These are phyloP conservation scores for Aspergillus sp. DNA, from an alignment of 2,329 filamentous ascomycete genomes.

Conservation along the genomic window DNA sequence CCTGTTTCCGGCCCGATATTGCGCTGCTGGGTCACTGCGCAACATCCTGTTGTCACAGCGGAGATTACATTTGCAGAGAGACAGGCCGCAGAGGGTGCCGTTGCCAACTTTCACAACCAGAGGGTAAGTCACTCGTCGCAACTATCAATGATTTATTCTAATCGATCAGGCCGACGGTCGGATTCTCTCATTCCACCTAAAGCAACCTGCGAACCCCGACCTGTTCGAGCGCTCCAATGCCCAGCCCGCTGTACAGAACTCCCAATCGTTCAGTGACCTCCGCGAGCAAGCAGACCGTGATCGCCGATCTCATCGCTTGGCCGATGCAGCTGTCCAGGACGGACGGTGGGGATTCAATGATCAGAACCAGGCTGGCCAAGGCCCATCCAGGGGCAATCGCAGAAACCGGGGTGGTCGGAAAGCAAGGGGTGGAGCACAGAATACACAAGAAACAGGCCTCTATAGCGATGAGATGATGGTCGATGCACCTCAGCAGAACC, in stretches of 20 bases:
- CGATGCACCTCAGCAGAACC: conserved; percentile 35
- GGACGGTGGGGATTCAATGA: conserved; percentile 43
- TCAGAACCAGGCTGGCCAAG: conserved; percentile 15
- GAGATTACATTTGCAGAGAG: conserved; percentile 61
- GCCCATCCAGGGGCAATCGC: conserved; percentile 9
- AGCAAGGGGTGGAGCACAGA: conserved; percentile 15
- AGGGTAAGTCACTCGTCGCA: conserved; percentile 47
- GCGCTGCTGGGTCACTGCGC: conserved; percentile 56
- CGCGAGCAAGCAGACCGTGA: conserved; percentile 46
- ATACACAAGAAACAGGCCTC: conserved; percentile 27
- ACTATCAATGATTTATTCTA: conserved; percentile 14
- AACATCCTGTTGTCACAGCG: conserved; percentile 59
- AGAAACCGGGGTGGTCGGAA: conserved; percentile 20
- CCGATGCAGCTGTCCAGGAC: conserved; percentile 40
- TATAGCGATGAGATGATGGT: conserved; percentile 47
- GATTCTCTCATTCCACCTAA: conserved; percentile 59
- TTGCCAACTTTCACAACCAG: conserved; percentile 64
- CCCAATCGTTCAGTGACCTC: conserved; percentile 35
- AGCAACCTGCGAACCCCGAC: conserved; percentile 29
- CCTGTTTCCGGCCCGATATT: conserved; percentile 55
- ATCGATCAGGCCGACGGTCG: conserved; percentile 59
- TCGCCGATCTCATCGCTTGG: conserved; percentile 37
- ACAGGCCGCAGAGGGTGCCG: conserved; percentile 59
- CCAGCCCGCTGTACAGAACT: neutral
- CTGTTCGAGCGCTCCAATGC: conserved; percentile 18